Conservation (phyloP, 257 asterid species). For the Marsdenia floribunda region DNA sequence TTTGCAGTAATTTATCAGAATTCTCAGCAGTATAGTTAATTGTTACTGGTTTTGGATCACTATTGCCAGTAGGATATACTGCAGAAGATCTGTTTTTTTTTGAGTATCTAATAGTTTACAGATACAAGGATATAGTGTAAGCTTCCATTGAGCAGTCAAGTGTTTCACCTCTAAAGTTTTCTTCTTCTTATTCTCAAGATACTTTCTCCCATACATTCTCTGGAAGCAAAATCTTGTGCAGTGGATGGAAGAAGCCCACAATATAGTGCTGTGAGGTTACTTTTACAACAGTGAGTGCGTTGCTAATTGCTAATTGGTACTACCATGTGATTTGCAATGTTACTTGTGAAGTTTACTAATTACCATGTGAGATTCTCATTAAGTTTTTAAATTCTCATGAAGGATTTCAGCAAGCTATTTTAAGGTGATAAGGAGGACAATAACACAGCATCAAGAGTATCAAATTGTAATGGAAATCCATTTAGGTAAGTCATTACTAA, state of each 20-base stretch:
- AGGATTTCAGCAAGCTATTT: too few species aligned
- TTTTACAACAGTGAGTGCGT: slow-evolving; percentile 65
- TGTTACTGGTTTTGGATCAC: slow-evolving; percentile 9
- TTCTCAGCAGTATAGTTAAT: slow-evolving; percentile 59
- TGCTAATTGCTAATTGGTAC: too few species aligned
- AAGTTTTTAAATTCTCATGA: too few species aligned
- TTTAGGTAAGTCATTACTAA: too few species aligned
- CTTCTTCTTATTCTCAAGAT: slow-evolving; percentile 46
- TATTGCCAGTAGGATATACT: not conserved
- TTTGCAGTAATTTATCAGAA: slow-evolving; percentile 53
- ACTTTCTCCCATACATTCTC: slow-evolving; percentile 42
- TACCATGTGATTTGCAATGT: too few species aligned
- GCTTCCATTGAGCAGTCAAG: slow-evolving; percentile 50
- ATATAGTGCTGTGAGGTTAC: slow-evolving; percentile 68
- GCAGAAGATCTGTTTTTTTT: not conserved
- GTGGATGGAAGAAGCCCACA: slow-evolving; percentile 87
- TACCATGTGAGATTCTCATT: too few species aligned
- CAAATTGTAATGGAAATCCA: too few species aligned
- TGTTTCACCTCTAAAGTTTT: slow-evolving; percentile 57
- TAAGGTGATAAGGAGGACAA: too few species aligned
- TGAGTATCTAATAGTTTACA: slow-evolving; percentile 1
- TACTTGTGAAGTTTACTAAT: too few species aligned
- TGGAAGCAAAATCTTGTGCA: slow-evolving; percentile 79
- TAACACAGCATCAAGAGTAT: too few species aligned
- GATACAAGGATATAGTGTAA: slow-evolving; percentile 63